Conservation (phyloP, 202 grass and related monocot genomes). For the Musa balbisiana region DNA sequence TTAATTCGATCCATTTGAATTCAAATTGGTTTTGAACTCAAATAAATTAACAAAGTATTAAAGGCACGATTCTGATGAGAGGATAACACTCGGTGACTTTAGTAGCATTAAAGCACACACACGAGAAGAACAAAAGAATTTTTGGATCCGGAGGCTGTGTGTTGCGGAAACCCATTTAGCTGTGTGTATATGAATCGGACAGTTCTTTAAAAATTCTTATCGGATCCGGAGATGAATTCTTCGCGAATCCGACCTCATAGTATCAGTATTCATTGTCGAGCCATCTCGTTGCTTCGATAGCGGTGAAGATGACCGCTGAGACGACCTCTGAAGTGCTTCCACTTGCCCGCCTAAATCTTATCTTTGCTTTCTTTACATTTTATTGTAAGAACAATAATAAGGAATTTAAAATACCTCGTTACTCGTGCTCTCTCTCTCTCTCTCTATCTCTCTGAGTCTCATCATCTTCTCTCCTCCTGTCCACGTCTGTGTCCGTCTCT, state of each 20-base stretch:
- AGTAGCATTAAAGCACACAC: too few relatives aligned
- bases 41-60: background rate
- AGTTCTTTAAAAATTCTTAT: background rate
- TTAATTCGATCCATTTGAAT: too few relatives aligned
- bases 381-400: background rate
- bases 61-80: background rate
- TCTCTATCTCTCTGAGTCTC: too few relatives aligned
- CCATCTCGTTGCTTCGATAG: constrained; percentile 23
- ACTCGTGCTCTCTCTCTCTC: constrained; percentile 16
- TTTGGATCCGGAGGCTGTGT: too few relatives aligned
- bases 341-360: constrained; percentile 23
- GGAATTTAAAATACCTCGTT: constrained; percentile 37
- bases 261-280: background rate
- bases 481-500: too few relatives aligned
- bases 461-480: too few relatives aligned
- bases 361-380: background rate
- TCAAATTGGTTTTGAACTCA: too few relatives aligned
- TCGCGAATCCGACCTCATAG: background rate
- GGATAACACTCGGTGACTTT: background rate
- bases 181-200: too few relatives aligned
- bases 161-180: too few relatives aligned
- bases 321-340: constrained; percentile 29
- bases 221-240: background rate
- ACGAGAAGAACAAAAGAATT: too few relatives aligned
- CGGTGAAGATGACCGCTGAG: constrained; percentile 52